Evolutionary conservation across 2,329 filamentous ascomycete species (phyloP), one percentile per base, ranked within the genome.

Genomic region (Colletotrichum sp.): DNA sequence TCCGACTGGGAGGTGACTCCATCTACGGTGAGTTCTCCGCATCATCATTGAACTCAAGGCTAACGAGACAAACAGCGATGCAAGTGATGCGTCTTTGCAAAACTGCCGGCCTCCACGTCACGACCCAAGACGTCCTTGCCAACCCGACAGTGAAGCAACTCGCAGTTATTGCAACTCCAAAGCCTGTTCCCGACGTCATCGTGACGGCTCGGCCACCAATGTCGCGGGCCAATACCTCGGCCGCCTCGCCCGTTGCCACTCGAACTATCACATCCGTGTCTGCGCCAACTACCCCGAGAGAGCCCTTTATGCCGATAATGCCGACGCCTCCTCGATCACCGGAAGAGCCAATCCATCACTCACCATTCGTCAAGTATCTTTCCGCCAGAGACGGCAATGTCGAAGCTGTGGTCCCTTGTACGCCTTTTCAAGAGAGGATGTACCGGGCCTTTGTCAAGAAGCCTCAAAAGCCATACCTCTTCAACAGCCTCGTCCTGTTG

Each of bases 1-100:
- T 92, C 85, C 85, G 87, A 5, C 85, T 91, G 0, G 91, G 91
- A 1, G 91, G 91, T n/a, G 90, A 92, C 81, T 75, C 73, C 2
- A 75, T 75, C 15, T 64, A 57, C n/a, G 73, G 73, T 75, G 11
- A 59, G 68, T 34, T 19, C n/a, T 52, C 4, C 9, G 19, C 5
- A 48, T 11, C 12, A 6, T n/a, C 9, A 12, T 27, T 1, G n/a
- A 8, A 6, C 3, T 27, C 11, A 5, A n/a, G 5, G 15, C 72
- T 71, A 15, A 61, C 2, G 1, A 2, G 8, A 5, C 55, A 12
- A 2, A 6, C 1, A 75, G 92, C 91, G 0, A 89, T 92, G 39
- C 63, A 68, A 64, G 63, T 64, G 3, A 72, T 72, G 69, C 25
- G 32, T 8, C 32, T 82, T 86, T 5, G 90, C 90, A 6, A 93